Evolutionary conservation across 2,329 filamentous ascomycete species (phyloP), one percentile per base, ranked within the genome.

Genomic region (Monilinia vaccinii-corymbosi): DNA sequence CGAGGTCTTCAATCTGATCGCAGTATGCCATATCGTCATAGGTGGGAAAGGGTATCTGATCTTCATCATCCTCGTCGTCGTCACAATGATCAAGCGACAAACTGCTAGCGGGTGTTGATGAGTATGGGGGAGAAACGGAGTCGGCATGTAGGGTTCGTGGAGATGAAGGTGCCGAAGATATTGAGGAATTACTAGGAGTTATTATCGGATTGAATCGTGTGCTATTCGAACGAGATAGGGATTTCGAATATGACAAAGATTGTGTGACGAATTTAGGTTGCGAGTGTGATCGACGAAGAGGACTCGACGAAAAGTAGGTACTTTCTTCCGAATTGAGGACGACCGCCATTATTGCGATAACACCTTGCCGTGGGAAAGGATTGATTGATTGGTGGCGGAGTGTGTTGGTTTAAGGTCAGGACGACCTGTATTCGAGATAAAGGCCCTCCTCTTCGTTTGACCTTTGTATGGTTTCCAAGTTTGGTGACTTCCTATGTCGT

Each of bases 31-130:
- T 66, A 32, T 69, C 60, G 49, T 75, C 73, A 61, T 75, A 76
- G 18, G 71, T 67, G 3, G 75, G 74, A 44, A 76, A 70, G 34
- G 71, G 57, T 49, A 76, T 66, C 32, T 74, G 72, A 32, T 73
- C 60, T 46, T 61, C 58, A 31, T 78, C 70, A 28, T 55, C 34
- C 14, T 44, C 49, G 14, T 36, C 49, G 14, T 36, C 31, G 18
- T 60, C 58, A 50, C 97, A 81, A 71, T 96, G 96, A 91, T 65
- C 91, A 81, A 49, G 91, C 80, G 32, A 86, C 81, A 72, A 73
- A 65, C 81, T 86, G 67, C 83, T 85, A 21, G 81, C 79, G 5
- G 84, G 81, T 3, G 84, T 88, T 2, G 85, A 87, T 28, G 78
- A 77, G 69, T 79, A 82, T 2, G 84, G 86, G 5, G 79, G 78